Conservation (phyloP, 2,329 filamentous ascomycete species). For the Trichoderma pleuroti region DNA sequence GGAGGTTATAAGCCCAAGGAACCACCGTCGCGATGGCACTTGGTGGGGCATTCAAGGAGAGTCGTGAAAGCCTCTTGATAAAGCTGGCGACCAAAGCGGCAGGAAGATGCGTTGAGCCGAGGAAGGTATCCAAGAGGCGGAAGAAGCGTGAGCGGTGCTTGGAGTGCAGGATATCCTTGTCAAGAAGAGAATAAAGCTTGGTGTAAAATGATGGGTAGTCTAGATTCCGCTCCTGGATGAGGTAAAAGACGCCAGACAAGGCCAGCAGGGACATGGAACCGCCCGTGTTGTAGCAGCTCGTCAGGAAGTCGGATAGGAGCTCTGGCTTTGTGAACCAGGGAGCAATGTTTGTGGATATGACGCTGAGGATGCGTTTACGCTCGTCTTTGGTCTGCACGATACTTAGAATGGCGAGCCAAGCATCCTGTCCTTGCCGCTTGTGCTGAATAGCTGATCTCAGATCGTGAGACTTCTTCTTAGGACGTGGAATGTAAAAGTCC, state of each 20-base stretch:
- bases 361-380: slow-evolving; percentile 72
- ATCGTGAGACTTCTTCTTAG: slow-evolving; percentile 64
- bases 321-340: slow-evolving; percentile 90
- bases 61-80: slow-evolving; percentile 83
- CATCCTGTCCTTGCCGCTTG: slow-evolving; percentile 77
- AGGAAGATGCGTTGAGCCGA: slow-evolving; percentile 87
- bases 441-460: slow-evolving; percentile 65
- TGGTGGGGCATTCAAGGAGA: slow-evolving; percentile 84
- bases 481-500: slow-evolving; percentile 63
- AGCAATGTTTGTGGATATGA: slow-evolving; percentile 73
- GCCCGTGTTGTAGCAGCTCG: slow-evolving; percentile 85
- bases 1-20: slow-evolving; percentile 92
- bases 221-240: slow-evolving; percentile 89
- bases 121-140: slow-evolving; percentile 84
- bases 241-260: slow-evolving; percentile 87
- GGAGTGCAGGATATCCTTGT: slow-evolving; percentile 82
- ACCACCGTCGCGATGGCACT: slow-evolving; percentile 83
- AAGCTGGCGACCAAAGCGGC: slow-evolving; percentile 90
- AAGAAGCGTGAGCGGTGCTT: slow-evolving; percentile 94
- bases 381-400: slow-evolving; percentile 66
- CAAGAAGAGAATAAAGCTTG: slow-evolving; percentile 90
- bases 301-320: slow-evolving; percentile 90
- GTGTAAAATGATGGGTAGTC: slow-evolving; percentile 93
- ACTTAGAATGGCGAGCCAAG: slow-evolving; percentile 77
- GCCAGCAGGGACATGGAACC: slow-evolving; percentile 85